A percentile compares a stretch with the other conserved stretches of the same genome.
These are phyloP conservation scores for Pontederia paniculata DNA, from an alignment of 176 grass and related monocot genomes.

Conservation along the genomic window DNA sequence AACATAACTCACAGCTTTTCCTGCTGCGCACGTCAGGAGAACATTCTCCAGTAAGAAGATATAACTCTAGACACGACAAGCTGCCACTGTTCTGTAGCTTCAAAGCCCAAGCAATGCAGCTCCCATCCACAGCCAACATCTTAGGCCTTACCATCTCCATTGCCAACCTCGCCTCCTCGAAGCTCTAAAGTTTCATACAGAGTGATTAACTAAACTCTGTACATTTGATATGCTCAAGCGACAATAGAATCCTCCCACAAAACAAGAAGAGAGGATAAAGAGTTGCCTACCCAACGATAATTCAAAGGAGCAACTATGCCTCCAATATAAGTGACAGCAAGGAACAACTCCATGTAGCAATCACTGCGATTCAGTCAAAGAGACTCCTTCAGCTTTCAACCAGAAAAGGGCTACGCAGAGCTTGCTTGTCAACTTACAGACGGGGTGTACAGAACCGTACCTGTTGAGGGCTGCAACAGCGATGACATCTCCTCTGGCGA, in stretches of 20 bases:
- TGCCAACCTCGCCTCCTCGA: constrained; percentile 52
- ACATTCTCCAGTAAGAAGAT: constrained; percentile 33
- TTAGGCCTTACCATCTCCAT: constrained; percentile 58
- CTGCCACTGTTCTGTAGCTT: constrained; percentile 16
- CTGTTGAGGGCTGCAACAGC: constrained; percentile 75
- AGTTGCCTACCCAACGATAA: constrained; percentile 52
- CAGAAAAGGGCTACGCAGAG: not conserved
- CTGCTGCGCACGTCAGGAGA: not conserved
- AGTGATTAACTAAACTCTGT: too few species aligned
- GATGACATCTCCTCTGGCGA: constrained; percentile 33
- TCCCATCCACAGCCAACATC: constrained; percentile 37
- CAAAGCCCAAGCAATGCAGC: constrained; percentile 31
- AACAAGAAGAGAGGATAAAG: not conserved
- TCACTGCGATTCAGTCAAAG: constrained; percentile 26
- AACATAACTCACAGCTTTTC: constrained; percentile 20
- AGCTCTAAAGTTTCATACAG: constrained; percentile 39
- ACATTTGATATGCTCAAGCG: too few species aligned
- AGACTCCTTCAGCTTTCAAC: not conserved
- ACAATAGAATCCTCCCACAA: not conserved
- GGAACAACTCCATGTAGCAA: constrained; percentile 59
- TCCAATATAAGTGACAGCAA: constrained; percentile 54
- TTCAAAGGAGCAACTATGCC: constrained; percentile 76
- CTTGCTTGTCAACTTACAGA: not conserved
- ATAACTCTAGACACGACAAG: constrained; percentile 26
- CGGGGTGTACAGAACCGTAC: constrained; percentile 5